Conservation (phyloP, 23 red algal species). For the Gracilariopsis chorda region DNA sequence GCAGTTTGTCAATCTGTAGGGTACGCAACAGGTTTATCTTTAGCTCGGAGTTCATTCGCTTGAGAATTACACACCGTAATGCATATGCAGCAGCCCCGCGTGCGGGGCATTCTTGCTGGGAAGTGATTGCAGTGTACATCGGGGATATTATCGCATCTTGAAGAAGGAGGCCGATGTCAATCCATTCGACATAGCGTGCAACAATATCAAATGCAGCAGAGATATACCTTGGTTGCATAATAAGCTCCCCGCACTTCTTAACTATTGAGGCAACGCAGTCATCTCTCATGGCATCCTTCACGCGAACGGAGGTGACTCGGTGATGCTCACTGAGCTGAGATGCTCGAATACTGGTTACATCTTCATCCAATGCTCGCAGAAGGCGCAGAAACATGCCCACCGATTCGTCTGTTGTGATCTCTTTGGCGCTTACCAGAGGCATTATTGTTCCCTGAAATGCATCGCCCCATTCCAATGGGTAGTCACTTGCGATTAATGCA, state of each 20-base stretch:
- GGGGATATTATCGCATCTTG: conserved; percentile 23
- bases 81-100: conserved; percentile 46
- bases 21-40: conserved; percentile 64
- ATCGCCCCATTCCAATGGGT: conserved; percentile 68
- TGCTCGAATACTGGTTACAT: conserved; percentile 73
- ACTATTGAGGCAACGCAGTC: conserved; percentile 62
- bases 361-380: conserved; percentile 80
- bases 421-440: conserved; percentile 9
- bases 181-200: conserved; percentile 80
- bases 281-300: conserved; percentile 80
- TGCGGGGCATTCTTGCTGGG: neutral
- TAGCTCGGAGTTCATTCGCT: conserved; percentile 64
- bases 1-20: conserved; percentile 57
- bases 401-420: neutral
- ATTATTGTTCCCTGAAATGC: conserved; percentile 65
- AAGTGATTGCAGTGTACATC: conserved; percentile 55
- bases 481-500: conserved; percentile 66
- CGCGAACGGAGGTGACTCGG: conserved; percentile 14
- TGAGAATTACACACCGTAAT: conserved; percentile 69
- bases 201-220: conserved; percentile 63
- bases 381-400: conserved; percentile 69
- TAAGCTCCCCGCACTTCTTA: conserved; percentile 5
- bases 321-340: conserved; percentile 31
- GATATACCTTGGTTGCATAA: neutral
- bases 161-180: conserved; percentile 79